Conservation (phyloP, 1,284 basidiomycete genomes). For the Chalciporus sp. region DNA sequence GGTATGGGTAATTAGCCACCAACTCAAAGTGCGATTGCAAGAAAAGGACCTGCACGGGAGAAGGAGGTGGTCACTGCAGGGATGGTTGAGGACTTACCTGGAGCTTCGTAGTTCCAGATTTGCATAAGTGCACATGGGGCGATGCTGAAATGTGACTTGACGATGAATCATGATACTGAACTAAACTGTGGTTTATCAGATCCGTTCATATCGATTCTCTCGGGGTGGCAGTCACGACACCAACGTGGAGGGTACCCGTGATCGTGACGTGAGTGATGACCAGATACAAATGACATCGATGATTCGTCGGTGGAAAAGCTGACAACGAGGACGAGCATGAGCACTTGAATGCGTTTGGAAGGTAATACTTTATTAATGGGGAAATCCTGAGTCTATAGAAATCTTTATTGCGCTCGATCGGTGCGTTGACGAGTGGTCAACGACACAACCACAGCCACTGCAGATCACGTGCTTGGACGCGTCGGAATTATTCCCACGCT, state of each 20-base stretch:
- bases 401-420: too few relatives aligned
- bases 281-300: background rate
- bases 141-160: slow-evolving; percentile 12
- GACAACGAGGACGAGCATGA: background rate
- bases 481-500: slow-evolving; percentile 30
- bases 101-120: slow-evolving; percentile 5
- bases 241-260: background rate
- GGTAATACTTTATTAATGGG: background rate
- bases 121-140: slow-evolving; percentile 14
- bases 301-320: background rate
- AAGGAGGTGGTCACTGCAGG: background rate
- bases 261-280: background rate
- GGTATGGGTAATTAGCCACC: background rate
- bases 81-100: background rate
- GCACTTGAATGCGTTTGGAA: background rate
- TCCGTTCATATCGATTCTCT: background rate
- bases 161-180: slow-evolving; percentile 1
- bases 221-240: background rate
- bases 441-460: background rate
- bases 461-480: slow-evolving; percentile 31
- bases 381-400: background rate
- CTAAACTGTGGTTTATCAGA: background rate
- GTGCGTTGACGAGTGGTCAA: too few relatives aligned
- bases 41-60: background rate
- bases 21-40: background rate